Evolutionary conservation across 2,329 filamentous ascomycete genomes (phyloP).

Genomic region (Metarhizium rileyi): DNA sequence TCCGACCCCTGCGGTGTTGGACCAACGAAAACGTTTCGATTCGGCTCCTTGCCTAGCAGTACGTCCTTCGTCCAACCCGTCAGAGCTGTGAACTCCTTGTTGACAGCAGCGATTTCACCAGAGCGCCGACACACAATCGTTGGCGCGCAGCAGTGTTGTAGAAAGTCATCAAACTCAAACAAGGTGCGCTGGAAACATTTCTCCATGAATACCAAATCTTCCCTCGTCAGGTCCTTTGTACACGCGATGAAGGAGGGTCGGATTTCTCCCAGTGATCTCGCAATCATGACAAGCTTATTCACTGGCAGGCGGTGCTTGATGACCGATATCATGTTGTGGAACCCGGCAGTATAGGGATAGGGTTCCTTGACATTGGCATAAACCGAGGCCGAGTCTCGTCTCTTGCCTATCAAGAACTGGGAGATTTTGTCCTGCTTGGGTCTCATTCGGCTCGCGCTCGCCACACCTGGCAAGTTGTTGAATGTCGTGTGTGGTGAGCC

Average conservation of each 20-base stretch:
- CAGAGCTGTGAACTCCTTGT: constrained; percentile 92
- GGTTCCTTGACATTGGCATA: constrained; percentile 86
- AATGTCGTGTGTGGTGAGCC: constrained; percentile 34
- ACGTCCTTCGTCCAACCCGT: constrained; percentile 92
- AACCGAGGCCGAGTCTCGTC: constrained; percentile 69
- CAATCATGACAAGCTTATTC: constrained; percentile 71
- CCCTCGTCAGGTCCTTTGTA: constrained; percentile 75
- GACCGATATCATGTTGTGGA: constrained; percentile 77
- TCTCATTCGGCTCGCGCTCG: constrained; percentile 28
- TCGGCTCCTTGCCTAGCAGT: constrained; percentile 75
- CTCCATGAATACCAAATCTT: constrained; percentile 95
- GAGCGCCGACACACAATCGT: constrained; percentile 87
- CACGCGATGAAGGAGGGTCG: constrained; percentile 89
- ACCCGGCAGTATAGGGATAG: constrained; percentile 82
- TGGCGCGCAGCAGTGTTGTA: constrained; percentile 79
- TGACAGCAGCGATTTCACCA: constrained; percentile 88
- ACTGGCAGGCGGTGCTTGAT: constrained; percentile 69
- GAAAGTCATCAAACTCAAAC: constrained; percentile 87
- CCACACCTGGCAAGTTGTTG: constrained; percentile 15
- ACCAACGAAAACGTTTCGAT: constrained; percentile 75
- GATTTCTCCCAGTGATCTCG: constrained; percentile 79
- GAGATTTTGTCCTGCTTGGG: constrained; percentile 31
- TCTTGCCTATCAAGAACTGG: constrained; percentile 48
- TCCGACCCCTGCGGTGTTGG: constrained; percentile 13
- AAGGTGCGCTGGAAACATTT: constrained; percentile 91